Evolutionary conservation across 108 stramenopile genomes (phyloP), one percentile per base, ranked within the genome.

Genomic region (Cyclotella sp.): DNA sequence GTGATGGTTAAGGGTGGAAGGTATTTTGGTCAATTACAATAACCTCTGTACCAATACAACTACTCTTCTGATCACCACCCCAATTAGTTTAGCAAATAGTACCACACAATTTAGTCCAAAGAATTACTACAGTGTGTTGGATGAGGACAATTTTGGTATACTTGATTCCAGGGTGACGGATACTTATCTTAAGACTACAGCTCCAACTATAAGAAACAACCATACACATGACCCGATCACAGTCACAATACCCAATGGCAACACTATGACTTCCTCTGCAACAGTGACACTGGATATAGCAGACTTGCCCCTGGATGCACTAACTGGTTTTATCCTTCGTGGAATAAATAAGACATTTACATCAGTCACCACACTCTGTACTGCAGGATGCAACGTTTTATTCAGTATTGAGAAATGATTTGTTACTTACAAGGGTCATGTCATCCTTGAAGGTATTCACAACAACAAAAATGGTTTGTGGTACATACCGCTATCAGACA

Each of bases 351-450:
- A 66, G 3, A 55, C 68, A n/a, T 43, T 70, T 0, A 40, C 55
- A 3, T 70, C 68, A 5, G 55, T 70, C 1, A 27, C 21, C 1
- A 18, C 34, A 55, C 53, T 70, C 9, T 54, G 68, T 29, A 24
- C 26, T 1, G 44, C 64, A 13, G 64, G 64, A 9, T 66, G 64
- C 26, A 22, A 66, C 14, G 22, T 66, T 11, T 1, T 10, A 22
- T 47, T 66, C 64, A 66, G 15, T 6, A 22, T 5, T 3, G 22
- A 47, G 2, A 8, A 45, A 24, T 66, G 64, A 5, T 27, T 47
- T 27, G 64, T 66, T 4, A 22, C 19, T 3, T 26, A 47, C 1
- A 27, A 47, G 9, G 64, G 64, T 7, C 3, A 47, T 47, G 24
- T 4, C 3, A 3, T 70, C 4, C 3, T 54, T 0, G 1, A 21